Conservation (phyloP, 2,329 filamentous ascomycete genomes). For the Pseudocercospora fijiensis region DNA sequence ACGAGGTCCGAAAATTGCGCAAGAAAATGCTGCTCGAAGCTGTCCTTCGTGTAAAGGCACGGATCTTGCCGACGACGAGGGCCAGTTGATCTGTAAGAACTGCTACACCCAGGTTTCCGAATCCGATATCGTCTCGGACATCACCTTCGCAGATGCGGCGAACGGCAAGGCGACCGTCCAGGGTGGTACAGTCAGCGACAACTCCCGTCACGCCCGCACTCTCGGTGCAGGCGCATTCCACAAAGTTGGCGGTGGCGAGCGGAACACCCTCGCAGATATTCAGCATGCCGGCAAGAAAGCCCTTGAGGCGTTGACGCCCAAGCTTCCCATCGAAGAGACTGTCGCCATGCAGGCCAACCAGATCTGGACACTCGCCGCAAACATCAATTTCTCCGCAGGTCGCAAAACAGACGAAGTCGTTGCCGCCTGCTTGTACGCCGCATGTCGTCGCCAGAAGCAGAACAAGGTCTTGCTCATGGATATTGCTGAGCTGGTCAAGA, state of each 20-base stretch:
- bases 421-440: slow-evolving; percentile 87
- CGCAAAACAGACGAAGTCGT: slow-evolving; percentile 81
- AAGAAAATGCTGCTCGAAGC: slow-evolving; percentile 10
- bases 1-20: slow-evolving; percentile 10
- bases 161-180: slow-evolving; percentile 86
- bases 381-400: slow-evolving; percentile 72
- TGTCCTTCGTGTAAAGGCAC: slow-evolving; percentile 24
- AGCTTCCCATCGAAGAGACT: slow-evolving; percentile 41
- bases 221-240: slow-evolving; percentile 52
- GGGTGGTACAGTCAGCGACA: slow-evolving; percentile 81
- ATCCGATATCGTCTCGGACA: slow-evolving; percentile 85
- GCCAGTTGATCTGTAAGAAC: slow-evolving; percentile 65
- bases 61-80: slow-evolving; percentile 36
- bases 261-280: slow-evolving; percentile 59
- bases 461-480: slow-evolving; percentile 94
- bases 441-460: slow-evolving; percentile 73
- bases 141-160: slow-evolving; percentile 84
- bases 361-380: slow-evolving; percentile 53
- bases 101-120: slow-evolving; percentile 85
- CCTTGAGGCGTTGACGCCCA: slow-evolving; percentile 42
- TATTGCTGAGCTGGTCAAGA: slow-evolving; percentile 76
- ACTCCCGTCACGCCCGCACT: slow-evolving; percentile 73
- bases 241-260: slow-evolving; percentile 47
- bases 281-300: slow-evolving; percentile 44
- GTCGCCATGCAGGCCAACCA: slow-evolving; percentile 42